A percentile compares a stretch with the other conserved stretches of the same genome.
Conservation (phyloP, 1,284 basidiomycete species). For the Apiotrichum gracile region DNA sequence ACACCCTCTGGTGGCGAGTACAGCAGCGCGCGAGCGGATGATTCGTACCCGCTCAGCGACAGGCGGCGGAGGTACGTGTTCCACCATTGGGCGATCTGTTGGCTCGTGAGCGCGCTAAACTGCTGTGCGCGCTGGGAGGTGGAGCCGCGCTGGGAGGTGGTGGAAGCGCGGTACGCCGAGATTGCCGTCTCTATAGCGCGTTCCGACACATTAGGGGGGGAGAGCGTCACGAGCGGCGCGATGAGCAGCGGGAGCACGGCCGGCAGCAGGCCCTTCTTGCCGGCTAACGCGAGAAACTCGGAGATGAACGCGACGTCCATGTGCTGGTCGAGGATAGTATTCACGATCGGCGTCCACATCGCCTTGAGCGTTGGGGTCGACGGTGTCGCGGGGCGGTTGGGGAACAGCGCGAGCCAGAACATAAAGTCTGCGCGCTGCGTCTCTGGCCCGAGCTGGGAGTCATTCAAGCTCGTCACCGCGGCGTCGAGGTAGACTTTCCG, state of each 20-base stretch:
- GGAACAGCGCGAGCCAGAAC: slow-evolving; percentile 35
- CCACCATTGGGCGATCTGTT: slow-evolving; percentile 24
- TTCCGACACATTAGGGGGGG: slow-evolving; percentile 16
- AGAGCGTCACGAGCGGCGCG: slow-evolving; percentile 18
- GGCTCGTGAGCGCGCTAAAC: slow-evolving; percentile 5
- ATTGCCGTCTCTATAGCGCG: slow-evolving; percentile 11
- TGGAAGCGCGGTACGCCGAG: slow-evolving; percentile 13
- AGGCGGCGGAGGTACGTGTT: slow-evolving; percentile 25
- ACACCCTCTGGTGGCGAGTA: slow-evolving; percentile 15
- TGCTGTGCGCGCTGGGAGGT: slow-evolving; percentile 13
- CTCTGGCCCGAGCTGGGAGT: slow-evolving; percentile 8
- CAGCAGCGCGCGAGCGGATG: slow-evolving; percentile 18
- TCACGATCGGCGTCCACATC: slow-evolving; percentile 28
- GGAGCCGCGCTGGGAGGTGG: slow-evolving; percentile 20
- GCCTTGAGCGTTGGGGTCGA: slow-evolving; percentile 19
- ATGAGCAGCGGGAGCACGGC: slow-evolving; percentile 22
- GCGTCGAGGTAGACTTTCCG: slow-evolving; percentile 30
- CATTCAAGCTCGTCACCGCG: slow-evolving; percentile 10
- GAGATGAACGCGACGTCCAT: slow-evolving; percentile 18
- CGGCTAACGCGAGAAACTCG: slow-evolving; percentile 21
- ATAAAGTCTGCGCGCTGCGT: slow-evolving; percentile 20
- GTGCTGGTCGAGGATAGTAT: slow-evolving; percentile 15
- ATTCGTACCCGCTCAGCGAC: slow-evolving; percentile 23
- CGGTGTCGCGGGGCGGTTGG: slow-evolving; percentile 30
- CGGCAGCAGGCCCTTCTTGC: slow-evolving; percentile 32